phyloP scores from a whole-genome alignment of 1,284 basidiomycete genomes.

The Uromyces viciae-fabae region DNA sequence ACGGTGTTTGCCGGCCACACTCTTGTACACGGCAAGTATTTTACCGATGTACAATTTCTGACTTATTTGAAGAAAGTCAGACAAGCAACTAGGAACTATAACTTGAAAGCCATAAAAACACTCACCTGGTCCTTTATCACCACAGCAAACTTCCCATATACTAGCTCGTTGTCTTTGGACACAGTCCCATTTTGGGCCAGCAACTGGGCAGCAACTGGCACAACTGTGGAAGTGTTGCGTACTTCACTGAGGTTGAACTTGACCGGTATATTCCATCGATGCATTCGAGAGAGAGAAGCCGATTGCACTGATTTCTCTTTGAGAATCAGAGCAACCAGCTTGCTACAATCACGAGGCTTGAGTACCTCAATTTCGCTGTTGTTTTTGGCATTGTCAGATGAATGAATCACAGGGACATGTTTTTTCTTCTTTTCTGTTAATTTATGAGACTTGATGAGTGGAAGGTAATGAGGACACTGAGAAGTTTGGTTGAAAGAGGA shows the following conservation, averaged over 20 bases:
- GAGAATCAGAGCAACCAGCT: neutral
- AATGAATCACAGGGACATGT: neutral
- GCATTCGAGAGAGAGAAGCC: neutral
- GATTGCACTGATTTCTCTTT: neutral
- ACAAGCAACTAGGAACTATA: neutral
- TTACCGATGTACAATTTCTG: slow-evolving; percentile 2
- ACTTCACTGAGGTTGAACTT: neutral
- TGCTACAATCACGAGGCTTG: neutral
- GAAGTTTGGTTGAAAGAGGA: no score
- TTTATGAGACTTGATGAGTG: no score
- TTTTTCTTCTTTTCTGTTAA: no score
- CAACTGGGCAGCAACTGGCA: neutral
- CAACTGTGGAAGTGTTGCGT: neutral
- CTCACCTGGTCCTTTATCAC: neutral
- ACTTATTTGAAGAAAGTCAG: neutral
- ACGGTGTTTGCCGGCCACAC: neutral
- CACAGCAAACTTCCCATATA: neutral
- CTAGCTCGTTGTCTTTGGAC: neutral
- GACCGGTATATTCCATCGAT: neutral
- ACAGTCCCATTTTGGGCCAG: neutral
- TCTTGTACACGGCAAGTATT: neutral
- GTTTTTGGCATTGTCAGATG: neutral
- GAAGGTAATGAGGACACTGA: no score
- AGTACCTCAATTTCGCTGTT: neutral
- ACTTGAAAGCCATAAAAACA: neutral